A percentile compares a stretch with the other conserved stretches of the same genome.
phyloP scores from a whole-genome alignment of 129 eudicot species.

The Glebionis coronaria region DNA sequence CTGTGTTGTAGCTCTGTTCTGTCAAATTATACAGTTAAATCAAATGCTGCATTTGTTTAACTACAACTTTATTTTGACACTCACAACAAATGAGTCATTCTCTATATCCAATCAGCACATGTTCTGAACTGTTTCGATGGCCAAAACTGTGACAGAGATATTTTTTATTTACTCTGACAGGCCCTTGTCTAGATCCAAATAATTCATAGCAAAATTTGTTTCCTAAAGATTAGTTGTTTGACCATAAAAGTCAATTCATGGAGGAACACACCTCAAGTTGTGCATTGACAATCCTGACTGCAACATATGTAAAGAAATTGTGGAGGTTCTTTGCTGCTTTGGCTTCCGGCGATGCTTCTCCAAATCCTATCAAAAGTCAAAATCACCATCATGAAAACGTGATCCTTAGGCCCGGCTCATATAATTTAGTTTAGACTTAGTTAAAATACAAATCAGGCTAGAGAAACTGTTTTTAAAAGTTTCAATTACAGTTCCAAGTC shows the following conservation, averaged over 20 bases:
- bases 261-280: constrained; percentile 70
- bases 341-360: constrained; percentile 92
- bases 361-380: constrained; percentile 56
- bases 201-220: not conserved
- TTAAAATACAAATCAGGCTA: too few species aligned
- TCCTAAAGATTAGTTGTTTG: constrained; percentile 6
- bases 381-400: not conserved
- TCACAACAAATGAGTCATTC: not conserved
- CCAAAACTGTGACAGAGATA: not conserved
- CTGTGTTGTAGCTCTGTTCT: constrained; percentile 90
- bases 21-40: constrained; percentile 35
- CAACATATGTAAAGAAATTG: constrained; percentile 80
- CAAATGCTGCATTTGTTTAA: constrained; percentile 10
- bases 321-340: constrained; percentile 88
- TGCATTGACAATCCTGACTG: constrained; percentile 74
- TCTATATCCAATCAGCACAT: not conserved
- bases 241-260: constrained; percentile 17
- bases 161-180: not conserved
- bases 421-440: too few species aligned
- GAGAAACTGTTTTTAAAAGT: too few species aligned
- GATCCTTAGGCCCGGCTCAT: too few species aligned
- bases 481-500: too few species aligned
- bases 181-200: not conserved
- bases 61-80: not conserved
- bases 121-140: not conserved